These are phyloP conservation scores for Colletotrichum sp. DNA, from an alignment of 2,329 filamentous ascomycete species.

Conservation along the genomic window DNA sequence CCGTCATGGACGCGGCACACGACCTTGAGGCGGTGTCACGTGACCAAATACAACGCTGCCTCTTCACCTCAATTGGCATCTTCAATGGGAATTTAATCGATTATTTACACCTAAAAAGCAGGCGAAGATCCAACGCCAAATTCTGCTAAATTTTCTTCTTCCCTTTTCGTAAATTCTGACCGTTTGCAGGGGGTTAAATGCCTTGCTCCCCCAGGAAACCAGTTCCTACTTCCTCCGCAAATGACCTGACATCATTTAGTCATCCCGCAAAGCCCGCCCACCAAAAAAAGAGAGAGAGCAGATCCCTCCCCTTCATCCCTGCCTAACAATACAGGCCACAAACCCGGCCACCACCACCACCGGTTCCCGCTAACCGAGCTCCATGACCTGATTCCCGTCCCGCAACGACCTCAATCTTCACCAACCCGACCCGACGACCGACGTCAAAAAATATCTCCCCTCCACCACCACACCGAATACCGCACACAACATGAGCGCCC, in stretches of 20 bases:
- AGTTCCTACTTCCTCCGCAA: slow-evolving; percentile 10
- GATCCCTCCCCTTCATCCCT: not conserved
- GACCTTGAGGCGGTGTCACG: slow-evolving; percentile 6
- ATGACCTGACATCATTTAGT: slow-evolving; percentile 20
- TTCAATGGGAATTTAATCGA: not conserved
- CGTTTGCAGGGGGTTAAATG: not conserved
- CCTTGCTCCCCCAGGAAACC: not conserved
- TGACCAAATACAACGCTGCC: not conserved
- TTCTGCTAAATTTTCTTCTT: not conserved
- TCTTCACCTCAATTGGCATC: not conserved
- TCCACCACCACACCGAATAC: slow-evolving; percentile 14
- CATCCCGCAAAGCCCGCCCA: slow-evolving; percentile 7
- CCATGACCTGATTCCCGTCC: slow-evolving; percentile 24
- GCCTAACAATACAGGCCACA: slow-evolving; percentile 19
- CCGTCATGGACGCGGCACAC: not conserved
- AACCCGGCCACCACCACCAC: not conserved
- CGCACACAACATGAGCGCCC: slow-evolving; percentile 52
- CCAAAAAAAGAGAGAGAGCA: not conserved
- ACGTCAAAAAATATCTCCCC: not conserved
- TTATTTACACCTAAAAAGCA: not conserved
- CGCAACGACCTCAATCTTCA: slow-evolving; percentile 14
- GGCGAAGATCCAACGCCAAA: not conserved
- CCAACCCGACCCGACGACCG: slow-evolving; percentile 3
- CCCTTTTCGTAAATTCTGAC: not conserved
- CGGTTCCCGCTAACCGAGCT: slow-evolving; percentile 20